Base-by-base conservation (phyloP, 768 basidiomycete genomes). In the Tulasnella sp. region DNA sequence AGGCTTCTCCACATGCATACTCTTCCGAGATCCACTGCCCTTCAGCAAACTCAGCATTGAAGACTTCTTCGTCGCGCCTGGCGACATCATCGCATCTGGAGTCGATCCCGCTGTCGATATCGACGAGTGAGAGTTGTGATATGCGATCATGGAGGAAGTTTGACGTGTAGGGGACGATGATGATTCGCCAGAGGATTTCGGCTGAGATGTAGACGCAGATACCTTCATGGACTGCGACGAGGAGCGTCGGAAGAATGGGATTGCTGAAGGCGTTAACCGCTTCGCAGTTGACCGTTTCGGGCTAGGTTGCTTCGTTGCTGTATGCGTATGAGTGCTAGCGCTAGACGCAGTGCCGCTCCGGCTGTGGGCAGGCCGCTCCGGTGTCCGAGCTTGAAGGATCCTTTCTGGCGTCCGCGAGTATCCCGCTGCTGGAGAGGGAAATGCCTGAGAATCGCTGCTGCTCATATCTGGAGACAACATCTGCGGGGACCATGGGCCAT, bases 161-260 rank as follows among this genome's bases (percentile, higher is more conserved):
- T 86, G 55, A 19, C 55, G 78, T 3, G 79, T 74, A 8, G 76
- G 70, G 2, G 75, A 74, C 9, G 74, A 71, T 15, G 76, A 66
- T 1, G 71, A 69, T 17, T 34, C 50, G 8, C 30, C 27, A 26
- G 54, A 51, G n/a, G 64, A 32, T 48, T 60, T 61, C 43, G 59
- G 67, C 63, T 30, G 68, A 55, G 68, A 60, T 54, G 61, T 66
- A n/a, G 70, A 68, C 5, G 80, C 74, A 19, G 82, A 78, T 24
- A 84, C 70, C 63, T 88, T 85, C 79, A 88, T 85, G 13, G 86
- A 88, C 67, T 91, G 87, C 5, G 92, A 93, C 26, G 88, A 88
- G 7, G 90, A 91, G 34, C 92, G 85, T 45, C 89, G 81, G 75
- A 95, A 94, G 73, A 95, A 95, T 1, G 92, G 92, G 61, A 95